Percentiles rank a stretch among this genome's conserved stretches.
phyloP scores from a whole-genome alignment of 768 basidiomycete species.

The Auriscalpium vulgare region DNA sequence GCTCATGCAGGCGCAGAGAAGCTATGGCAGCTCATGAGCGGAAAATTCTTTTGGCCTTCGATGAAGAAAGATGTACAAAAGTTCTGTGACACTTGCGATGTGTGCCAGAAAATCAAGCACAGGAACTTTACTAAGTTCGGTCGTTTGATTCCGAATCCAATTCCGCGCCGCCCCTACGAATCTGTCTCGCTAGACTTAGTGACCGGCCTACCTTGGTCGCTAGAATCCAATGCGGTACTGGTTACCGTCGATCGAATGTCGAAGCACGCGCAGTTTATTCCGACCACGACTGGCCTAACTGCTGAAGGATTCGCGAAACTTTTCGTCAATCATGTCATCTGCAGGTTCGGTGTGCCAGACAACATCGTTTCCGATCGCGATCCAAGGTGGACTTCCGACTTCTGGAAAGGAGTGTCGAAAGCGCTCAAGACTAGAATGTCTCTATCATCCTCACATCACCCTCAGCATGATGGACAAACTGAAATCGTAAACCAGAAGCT shows the following conservation, averaged over 20 bases:
- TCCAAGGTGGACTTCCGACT: not conserved
- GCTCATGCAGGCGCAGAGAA: slow-evolving; percentile 10
- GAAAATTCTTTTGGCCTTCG: not conserved
- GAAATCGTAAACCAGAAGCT: slow-evolving; percentile 14
- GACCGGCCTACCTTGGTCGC: slow-evolving; percentile 4
- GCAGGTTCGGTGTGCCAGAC: not conserved
- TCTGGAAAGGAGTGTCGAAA: not conserved
- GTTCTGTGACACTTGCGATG: slow-evolving; percentile 7
- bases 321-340: slow-evolving; percentile 4
- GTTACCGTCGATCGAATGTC: slow-evolving; percentile 17
- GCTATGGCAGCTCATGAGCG: not conserved
- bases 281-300: slow-evolving; percentile 7
- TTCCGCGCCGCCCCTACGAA: slow-evolving; percentile 12
- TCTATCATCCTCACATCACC: not conserved
- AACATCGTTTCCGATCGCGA: not conserved
- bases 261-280: slow-evolving; percentile 24
- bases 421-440: not conserved
- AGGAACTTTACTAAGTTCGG: slow-evolving; percentile 2
- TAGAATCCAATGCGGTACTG: slow-evolving; percentile 8
- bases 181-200: slow-evolving; percentile 8
- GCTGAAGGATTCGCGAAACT: slow-evolving; percentile 5
- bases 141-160: not conserved
- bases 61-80: slow-evolving; percentile 6
- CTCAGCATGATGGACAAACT: slow-evolving; percentile 10
- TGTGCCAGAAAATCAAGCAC: slow-evolving; percentile 11